Percentiles rank a stretch among this genome's conserved stretches.
Evolutionary conservation across 2,329 filamentous ascomycete species (phyloP).

Genomic region (Akanthomyces uredinophilus): DNA sequence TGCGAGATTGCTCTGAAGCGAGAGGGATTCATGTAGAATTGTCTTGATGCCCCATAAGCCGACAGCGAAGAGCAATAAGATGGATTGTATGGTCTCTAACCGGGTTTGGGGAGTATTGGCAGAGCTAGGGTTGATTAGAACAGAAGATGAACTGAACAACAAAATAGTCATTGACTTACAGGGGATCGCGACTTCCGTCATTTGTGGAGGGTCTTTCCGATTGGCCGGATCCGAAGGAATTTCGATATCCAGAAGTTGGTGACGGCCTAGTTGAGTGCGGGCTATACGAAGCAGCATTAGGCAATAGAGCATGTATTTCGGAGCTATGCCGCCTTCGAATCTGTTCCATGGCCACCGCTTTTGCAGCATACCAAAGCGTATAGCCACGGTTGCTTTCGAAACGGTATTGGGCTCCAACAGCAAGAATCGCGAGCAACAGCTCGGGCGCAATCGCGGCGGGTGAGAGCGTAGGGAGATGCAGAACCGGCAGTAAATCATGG

Average conservation of each 20-base stretch:
- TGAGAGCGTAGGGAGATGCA: conserved; percentile 63
- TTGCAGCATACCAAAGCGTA: conserved; percentile 57
- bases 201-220: conserved; percentile 52
- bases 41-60: conserved; percentile 58
- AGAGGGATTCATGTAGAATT: conserved; percentile 55
- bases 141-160: not conserved
- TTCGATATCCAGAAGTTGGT: conserved; percentile 51
- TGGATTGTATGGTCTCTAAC: conserved; percentile 60
- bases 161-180: conserved; percentile 39
- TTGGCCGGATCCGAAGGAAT: conserved; percentile 55
- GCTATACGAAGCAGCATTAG: conserved; percentile 53
- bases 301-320: conserved; percentile 51
- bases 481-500: conserved; percentile 51
- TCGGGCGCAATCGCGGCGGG: conserved; percentile 63
- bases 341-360: conserved; percentile 53
- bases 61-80: conserved; percentile 55
- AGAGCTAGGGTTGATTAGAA: conserved; percentile 34
- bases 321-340: conserved; percentile 53
- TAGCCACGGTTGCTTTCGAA: conserved; percentile 56
- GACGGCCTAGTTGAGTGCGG: conserved; percentile 56
- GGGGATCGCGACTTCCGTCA: conserved; percentile 54
- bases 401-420: conserved; percentile 62
- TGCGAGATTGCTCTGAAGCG: conserved; percentile 53
- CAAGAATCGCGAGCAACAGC: conserved; percentile 60
- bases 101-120: conserved; percentile 55